Percentiles rank a stretch among this genome's conserved stretches.
Conservation (phyloP, 352 stramenopile species). For the Pythium apleroticum region DNA sequence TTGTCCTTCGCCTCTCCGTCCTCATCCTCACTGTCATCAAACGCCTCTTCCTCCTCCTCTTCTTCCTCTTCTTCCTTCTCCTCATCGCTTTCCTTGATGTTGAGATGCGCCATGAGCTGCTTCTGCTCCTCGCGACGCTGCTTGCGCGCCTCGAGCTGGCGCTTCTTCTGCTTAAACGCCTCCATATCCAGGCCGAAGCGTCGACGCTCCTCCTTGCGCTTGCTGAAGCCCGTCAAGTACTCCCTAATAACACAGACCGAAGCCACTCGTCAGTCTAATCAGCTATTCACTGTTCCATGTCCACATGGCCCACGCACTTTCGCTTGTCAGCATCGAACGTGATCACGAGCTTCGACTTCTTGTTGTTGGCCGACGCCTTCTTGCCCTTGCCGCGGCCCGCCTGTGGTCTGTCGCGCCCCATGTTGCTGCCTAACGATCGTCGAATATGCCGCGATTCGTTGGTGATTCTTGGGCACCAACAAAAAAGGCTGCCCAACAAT, state of each 20-base stretch:
- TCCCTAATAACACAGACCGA: slow-evolving; percentile 46
- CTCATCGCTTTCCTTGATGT: slow-evolving; percentile 49
- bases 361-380: slow-evolving; percentile 60
- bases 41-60: slow-evolving; percentile 30
- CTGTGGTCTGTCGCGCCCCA: slow-evolving; percentile 29
- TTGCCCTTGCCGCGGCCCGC: slow-evolving; percentile 29
- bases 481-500: slow-evolving; percentile 11
- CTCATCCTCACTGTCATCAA: slow-evolving; percentile 37
- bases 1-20: slow-evolving; percentile 28
- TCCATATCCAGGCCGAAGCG: slow-evolving; percentile 88
- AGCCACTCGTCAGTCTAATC: no score
- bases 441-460: neutral
- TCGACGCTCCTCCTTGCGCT: slow-evolving; percentile 84
- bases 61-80: slow-evolving; percentile 31
- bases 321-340: slow-evolving; percentile 88
- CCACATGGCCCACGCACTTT: slow-evolving; percentile 54
- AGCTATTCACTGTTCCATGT: neutral
- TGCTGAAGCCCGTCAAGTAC: slow-evolving; percentile 86
- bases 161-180: slow-evolving; percentile 88
- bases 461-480: slow-evolving; percentile 10
- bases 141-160: slow-evolving; percentile 76
- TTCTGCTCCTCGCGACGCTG: slow-evolving; percentile 82
- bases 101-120: slow-evolving; percentile 57
- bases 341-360: slow-evolving; percentile 87
- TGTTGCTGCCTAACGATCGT: neutral